These are phyloP conservation scores for Phytophthora melonis DNA, from an alignment of 352 stramenopile species.

Conservation along the genomic window DNA sequence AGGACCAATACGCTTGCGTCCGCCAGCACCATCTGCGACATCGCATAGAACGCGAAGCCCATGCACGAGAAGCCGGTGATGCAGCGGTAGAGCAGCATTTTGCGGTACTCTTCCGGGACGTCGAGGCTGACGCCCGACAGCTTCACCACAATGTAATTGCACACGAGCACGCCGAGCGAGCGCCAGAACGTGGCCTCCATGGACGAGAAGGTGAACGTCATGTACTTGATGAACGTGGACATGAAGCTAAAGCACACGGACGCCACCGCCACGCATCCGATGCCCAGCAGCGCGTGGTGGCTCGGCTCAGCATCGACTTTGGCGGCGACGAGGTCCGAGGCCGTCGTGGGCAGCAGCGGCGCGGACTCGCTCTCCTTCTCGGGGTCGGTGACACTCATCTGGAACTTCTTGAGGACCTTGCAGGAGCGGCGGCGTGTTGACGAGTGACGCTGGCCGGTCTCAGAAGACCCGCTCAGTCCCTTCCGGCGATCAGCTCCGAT, in stretches of 20 bases:
- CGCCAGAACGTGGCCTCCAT: constrained; percentile 86
- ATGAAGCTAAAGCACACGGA: constrained; percentile 84
- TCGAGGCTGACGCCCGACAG: constrained; percentile 42
- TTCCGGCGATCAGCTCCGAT: constrained; percentile 2
- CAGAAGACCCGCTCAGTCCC: not conserved
- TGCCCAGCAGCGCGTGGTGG: constrained; percentile 63
- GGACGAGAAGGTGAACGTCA: constrained; percentile 70
- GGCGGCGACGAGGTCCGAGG: not conserved
- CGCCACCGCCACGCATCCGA: constrained; percentile 64
- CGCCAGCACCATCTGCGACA: constrained; percentile 80
- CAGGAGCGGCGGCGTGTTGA: not conserved
- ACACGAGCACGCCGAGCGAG: constrained; percentile 56
- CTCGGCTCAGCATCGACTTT: constrained; percentile 22
- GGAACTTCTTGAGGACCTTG: no score
- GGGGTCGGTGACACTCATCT: constrained; percentile 18
- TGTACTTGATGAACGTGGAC: constrained; percentile 81
- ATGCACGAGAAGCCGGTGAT: constrained; percentile 70
- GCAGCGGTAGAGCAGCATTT: constrained; percentile 64
- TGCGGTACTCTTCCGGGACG: constrained; percentile 45
- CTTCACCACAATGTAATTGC: constrained; percentile 59
- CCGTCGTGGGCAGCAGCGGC: constrained; percentile 24
- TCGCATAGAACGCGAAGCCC: constrained; percentile 74
- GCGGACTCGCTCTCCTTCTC: constrained; percentile 14
- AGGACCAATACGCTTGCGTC: constrained; percentile 74
- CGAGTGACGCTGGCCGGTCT: constrained; percentile 1